phyloP scores from a whole-genome alignment of 1,284 basidiomycete species.

The Puccinia horiana region DNA sequence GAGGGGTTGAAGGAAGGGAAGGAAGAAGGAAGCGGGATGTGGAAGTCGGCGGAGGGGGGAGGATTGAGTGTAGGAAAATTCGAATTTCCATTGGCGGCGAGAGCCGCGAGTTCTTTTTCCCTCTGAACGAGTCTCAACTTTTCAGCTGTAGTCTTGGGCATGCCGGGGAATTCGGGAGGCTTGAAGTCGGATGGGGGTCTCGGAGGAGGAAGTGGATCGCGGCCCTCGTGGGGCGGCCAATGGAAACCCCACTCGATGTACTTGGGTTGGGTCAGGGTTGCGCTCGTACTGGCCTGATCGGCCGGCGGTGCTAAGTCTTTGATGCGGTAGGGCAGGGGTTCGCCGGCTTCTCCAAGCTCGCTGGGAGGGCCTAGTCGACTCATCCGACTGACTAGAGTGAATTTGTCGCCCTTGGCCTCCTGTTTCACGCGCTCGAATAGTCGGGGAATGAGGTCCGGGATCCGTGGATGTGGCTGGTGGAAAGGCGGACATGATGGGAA shows the following conservation, averaged over 20 bases:
- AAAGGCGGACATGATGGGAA: slow-evolving; percentile 45
- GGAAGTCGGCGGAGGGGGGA: background rate
- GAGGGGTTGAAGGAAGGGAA: background rate
- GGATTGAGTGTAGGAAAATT: background rate
- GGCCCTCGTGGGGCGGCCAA: slow-evolving; percentile 31
- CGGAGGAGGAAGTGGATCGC: background rate
- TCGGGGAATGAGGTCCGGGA: slow-evolving; percentile 51
- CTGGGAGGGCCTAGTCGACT: slow-evolving; percentile 55
- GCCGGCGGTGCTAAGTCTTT: slow-evolving; percentile 22
- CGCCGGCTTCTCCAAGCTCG: slow-evolving; percentile 54
- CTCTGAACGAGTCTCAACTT: background rate
- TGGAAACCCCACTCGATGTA: slow-evolving; percentile 44
- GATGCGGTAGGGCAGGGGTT: slow-evolving; percentile 53
- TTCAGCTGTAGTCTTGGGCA: slow-evolving; percentile 30
- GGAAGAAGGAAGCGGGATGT: background rate
- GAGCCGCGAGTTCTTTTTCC: background rate
- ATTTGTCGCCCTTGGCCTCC: slow-evolving; percentile 48
- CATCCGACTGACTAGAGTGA: slow-evolving; percentile 53
- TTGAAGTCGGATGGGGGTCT: background rate
- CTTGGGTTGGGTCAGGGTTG: background rate
- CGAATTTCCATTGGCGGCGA: background rate
- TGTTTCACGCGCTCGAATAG: slow-evolving; percentile 38
- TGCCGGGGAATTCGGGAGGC: slow-evolving; percentile 10
- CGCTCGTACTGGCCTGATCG: background rate
- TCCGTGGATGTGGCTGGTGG: slow-evolving; percentile 49